These are phyloP conservation scores for Rhazya stricta DNA, from an alignment of 257 asterid genomes.

Conservation along the genomic window DNA sequence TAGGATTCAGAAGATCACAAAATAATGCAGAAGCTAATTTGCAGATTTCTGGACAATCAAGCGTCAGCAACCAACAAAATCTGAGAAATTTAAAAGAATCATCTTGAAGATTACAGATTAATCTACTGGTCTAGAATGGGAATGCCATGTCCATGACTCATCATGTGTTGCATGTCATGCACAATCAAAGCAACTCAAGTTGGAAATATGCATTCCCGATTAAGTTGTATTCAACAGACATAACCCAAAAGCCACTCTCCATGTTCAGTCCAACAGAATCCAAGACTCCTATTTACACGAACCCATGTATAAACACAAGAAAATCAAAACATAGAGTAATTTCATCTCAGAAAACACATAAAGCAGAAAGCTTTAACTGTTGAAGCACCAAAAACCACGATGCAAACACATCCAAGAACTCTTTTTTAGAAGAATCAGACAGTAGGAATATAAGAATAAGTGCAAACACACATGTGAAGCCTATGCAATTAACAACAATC, in stretches of 20 bases:
- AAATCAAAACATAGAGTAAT: slow-evolving; percentile 22
- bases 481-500: slow-evolving; percentile 14
- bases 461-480: slow-evolving; percentile 38
- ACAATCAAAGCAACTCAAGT: slow-evolving; percentile 9
- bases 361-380: slow-evolving; percentile 5
- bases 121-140: slow-evolving; percentile 19
- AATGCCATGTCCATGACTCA: slow-evolving; percentile 15
- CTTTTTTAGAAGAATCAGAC: slow-evolving; percentile 6
- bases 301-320: slow-evolving; percentile 26
- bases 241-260: slow-evolving; percentile 67
- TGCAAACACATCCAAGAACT: slow-evolving; percentile 9
- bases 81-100: slow-evolving; percentile 42
- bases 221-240: slow-evolving; percentile 35
- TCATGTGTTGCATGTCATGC: slow-evolving; percentile 33
- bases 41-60: slow-evolving; percentile 14
- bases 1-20: slow-evolving; percentile 27
- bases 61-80: slow-evolving; percentile 40
- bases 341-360: slow-evolving; percentile 5
- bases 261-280: slow-evolving; percentile 44
- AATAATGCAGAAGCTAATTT: not conserved
- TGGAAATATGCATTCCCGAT: not conserved
- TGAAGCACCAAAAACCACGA: not conserved
- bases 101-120: slow-evolving; percentile 20
- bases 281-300: slow-evolving; percentile 28
- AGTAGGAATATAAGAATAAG: slow-evolving; percentile 13